These are phyloP conservation scores for Tulasnella sp. DNA, from an alignment of 768 basidiomycete species.

Conservation along the genomic window DNA sequence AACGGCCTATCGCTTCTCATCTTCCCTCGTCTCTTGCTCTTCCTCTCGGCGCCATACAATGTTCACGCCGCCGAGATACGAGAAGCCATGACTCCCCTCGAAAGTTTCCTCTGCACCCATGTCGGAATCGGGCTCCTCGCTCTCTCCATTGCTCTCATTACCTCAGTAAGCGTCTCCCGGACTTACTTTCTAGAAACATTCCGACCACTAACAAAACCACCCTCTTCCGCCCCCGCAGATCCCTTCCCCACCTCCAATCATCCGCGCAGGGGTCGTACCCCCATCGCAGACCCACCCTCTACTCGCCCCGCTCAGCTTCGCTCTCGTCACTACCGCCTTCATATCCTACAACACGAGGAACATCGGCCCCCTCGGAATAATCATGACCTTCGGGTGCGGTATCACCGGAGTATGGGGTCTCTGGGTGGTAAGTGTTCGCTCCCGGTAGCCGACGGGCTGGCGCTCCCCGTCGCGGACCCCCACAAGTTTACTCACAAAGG, in stretches of 20 bases:
- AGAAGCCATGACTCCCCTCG: slow-evolving; percentile 56
- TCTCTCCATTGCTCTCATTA: slow-evolving; percentile 52
- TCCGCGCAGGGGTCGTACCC: slow-evolving; percentile 37
- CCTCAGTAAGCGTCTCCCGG: slow-evolving; percentile 45
- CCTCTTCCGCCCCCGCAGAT: background rate
- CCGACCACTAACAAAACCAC: slow-evolving; percentile 18
- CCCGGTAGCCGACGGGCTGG: slow-evolving; percentile 26
- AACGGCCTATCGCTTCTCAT: slow-evolving; percentile 43
- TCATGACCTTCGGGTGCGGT: slow-evolving; percentile 49
- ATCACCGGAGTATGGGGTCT: slow-evolving; percentile 61
- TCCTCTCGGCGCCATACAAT: slow-evolving; percentile 49
- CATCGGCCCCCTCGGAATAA: slow-evolving; percentile 53
- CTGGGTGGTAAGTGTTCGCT: slow-evolving; percentile 54
- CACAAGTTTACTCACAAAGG: too few relatives aligned
- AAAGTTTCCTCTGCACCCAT: slow-evolving; percentile 64
- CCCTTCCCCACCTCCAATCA: slow-evolving; percentile 17
- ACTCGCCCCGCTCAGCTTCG: slow-evolving; percentile 55
- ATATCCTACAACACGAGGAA: slow-evolving; percentile 55
- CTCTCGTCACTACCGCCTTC: slow-evolving; percentile 53
- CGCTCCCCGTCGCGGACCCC: background rate
- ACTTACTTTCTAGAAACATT: slow-evolving; percentile 16
- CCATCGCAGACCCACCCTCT: slow-evolving; percentile 43
- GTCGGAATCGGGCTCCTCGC: slow-evolving; percentile 59
- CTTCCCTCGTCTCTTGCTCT: slow-evolving; percentile 64
- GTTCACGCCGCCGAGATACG: slow-evolving; percentile 33